A percentile compares a stretch with the other conserved stretches of the same genome.
phyloP scores from a whole-genome alignment of 352 stramenopile genomes.

The Globisporangium nunn region DNA sequence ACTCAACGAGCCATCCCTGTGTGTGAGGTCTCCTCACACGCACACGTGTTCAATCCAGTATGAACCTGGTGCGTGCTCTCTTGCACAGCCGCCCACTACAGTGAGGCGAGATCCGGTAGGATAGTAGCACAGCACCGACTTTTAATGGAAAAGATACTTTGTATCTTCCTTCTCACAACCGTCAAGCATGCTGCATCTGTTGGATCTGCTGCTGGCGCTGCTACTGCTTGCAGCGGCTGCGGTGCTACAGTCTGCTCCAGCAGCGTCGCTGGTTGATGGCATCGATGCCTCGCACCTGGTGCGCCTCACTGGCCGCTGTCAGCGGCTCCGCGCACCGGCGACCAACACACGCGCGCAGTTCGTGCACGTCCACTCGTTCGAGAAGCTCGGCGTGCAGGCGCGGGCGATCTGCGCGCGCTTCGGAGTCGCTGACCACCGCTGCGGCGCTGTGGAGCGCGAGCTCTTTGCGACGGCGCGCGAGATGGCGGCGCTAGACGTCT shows the following conservation, averaged over 20 bases:
- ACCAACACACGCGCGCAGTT: conserved; percentile 22
- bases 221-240: background rate
- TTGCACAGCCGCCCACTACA: no score
- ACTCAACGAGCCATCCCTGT: no score
- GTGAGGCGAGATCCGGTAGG: no score
- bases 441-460: conserved; percentile 15
- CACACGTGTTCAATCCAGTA: no score
- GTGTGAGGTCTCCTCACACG: no score
- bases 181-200: no score
- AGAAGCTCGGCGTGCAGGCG: conserved; percentile 19
- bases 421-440: conserved; percentile 27
- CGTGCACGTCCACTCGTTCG: conserved; percentile 35
- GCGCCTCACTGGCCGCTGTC: conserved; percentile 9
- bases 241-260: background rate
- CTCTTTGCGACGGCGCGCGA: conserved; percentile 31
- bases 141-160: no score
- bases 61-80: no score
- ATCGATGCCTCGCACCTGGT: background rate
- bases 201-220: background rate
- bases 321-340: conserved; percentile 15
- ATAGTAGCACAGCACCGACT: no score
- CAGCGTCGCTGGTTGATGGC: background rate
- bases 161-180: no score
- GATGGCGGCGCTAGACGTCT: conserved; percentile 32
- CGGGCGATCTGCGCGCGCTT: conserved; percentile 15